Evolutionary conservation across 352 stramenopile genomes (phyloP).

Genomic region (Phytophthora pinifolia): DNA sequence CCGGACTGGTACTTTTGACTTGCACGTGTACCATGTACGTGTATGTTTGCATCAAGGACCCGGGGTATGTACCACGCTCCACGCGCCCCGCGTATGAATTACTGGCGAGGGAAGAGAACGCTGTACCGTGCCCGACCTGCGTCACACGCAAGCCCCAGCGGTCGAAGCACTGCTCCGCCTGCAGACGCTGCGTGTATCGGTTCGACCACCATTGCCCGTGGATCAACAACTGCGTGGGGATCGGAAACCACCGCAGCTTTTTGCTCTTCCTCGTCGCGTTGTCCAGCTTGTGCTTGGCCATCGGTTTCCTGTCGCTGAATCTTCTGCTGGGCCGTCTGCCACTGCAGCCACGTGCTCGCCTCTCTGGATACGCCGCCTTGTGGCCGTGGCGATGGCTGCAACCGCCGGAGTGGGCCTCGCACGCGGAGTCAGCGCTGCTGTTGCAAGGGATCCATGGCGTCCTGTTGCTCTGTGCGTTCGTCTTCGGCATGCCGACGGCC

Average conservation of each 20-base stretch:
- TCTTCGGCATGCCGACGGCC: slow-evolving; percentile 71
- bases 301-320: slow-evolving; percentile 46
- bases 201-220: slow-evolving; percentile 88
- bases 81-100: slow-evolving; percentile 69
- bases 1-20: slow-evolving; percentile 39
- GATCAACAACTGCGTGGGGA: slow-evolving; percentile 86
- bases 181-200: slow-evolving; percentile 72
- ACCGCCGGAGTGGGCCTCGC: slow-evolving; percentile 19
- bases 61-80: slow-evolving; percentile 68
- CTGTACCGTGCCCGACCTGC: slow-evolving; percentile 77
- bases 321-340: slow-evolving; percentile 50
- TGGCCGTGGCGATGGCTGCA: slow-evolving; percentile 32
- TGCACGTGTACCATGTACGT: slow-evolving; percentile 65
- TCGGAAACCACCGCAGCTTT: slow-evolving; percentile 74
- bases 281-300: slow-evolving; percentile 46
- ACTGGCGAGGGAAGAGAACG: slow-evolving; percentile 61
- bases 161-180: slow-evolving; percentile 84
- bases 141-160: slow-evolving; percentile 73
- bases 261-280: slow-evolving; percentile 65
- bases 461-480: slow-evolving; percentile 51
- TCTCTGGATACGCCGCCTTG: not conserved
- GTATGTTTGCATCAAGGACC: slow-evolving; percentile 80
- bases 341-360: slow-evolving; percentile 29
- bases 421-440: slow-evolving; percentile 35
- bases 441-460: slow-evolving; percentile 57